phyloP scores from a whole-genome alignment of 306 rosid species.

The Acacia acuminata region DNA sequence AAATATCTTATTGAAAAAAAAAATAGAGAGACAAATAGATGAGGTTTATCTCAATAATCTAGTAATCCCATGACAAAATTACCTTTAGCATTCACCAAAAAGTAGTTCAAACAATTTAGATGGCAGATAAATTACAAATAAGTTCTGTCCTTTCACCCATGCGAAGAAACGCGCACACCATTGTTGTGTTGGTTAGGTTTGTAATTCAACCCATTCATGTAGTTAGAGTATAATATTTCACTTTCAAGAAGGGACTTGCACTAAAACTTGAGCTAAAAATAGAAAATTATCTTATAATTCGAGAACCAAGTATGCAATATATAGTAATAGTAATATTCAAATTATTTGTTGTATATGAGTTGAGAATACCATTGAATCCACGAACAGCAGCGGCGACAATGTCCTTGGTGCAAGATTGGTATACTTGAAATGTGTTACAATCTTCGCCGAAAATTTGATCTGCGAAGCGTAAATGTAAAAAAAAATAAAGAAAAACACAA shows the following conservation, averaged over 20 bases:
- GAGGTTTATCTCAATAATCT: neutral
- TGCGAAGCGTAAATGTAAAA: constrained; percentile 13
- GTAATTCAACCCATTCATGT: neutral
- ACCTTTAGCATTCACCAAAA: neutral
- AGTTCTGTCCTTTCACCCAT: too few species aligned
- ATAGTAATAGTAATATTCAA: neutral
- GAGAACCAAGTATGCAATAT: neutral
- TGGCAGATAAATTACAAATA: neutral
- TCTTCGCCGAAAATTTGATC: constrained; percentile 69
- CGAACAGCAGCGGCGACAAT: constrained; percentile 81
- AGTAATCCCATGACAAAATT: constrained; percentile 1
- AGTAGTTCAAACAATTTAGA: neutral
- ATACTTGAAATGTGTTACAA: constrained; percentile 59
- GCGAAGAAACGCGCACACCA: too few species aligned
- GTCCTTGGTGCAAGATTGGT: constrained; percentile 71
- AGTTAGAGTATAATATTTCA: neutral
- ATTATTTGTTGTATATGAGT: neutral
- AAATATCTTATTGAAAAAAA: too few species aligned
- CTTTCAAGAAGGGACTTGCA: neutral
- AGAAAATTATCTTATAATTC: neutral
- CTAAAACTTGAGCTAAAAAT: neutral
- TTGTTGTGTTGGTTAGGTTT: neutral
- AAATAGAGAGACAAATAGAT: too few species aligned
- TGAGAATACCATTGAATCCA: constrained; percentile 79
- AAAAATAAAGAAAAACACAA: neutral